phyloP scores from a whole-genome alignment of 306 rosid species.

The Castanea mollissima region DNA sequence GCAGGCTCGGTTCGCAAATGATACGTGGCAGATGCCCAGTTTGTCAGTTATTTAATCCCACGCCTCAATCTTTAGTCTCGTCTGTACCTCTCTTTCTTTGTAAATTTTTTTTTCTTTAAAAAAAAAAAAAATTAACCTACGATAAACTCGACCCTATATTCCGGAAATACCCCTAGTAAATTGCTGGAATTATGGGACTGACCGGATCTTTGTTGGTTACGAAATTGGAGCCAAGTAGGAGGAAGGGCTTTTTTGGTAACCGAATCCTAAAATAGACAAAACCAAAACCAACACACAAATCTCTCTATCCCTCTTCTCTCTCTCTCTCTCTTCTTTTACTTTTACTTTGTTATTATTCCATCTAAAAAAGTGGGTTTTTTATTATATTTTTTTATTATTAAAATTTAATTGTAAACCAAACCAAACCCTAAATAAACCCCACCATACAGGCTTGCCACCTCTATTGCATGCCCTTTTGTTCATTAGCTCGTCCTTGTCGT shows the following conservation, averaged over 20 bases:
- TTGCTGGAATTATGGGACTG: slow-evolving; percentile 13
- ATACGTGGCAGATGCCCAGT: slow-evolving; percentile 43
- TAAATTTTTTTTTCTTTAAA: background rate
- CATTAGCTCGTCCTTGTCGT: slow-evolving; percentile 28
- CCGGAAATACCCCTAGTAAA: slow-evolving; percentile 22
- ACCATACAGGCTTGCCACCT: slow-evolving; percentile 49
- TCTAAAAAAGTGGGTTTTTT: background rate
- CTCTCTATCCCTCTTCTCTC: background rate
- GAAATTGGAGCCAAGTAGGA: background rate
- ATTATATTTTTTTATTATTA: background rate
- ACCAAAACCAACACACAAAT: slow-evolving; percentile 22
- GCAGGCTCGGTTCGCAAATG: slow-evolving; percentile 26
- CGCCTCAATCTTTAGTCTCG: background rate
- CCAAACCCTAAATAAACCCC: slow-evolving; percentile 68
- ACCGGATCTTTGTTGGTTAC: slow-evolving; percentile 26
- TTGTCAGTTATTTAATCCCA: slow-evolving; percentile 25
- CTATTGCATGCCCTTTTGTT: slow-evolving; percentile 51
- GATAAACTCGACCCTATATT: background rate
- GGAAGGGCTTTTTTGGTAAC: slow-evolving; percentile 30
- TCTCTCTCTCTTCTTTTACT: background rate
- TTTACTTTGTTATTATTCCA: background rate
- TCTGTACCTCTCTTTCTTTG: background rate
- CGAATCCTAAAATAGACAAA: slow-evolving; percentile 42
- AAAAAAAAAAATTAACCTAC: background rate
- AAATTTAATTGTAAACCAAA: slow-evolving; percentile 24